Evolutionary conservation across 2,329 filamentous ascomycete genomes (phyloP), one percentile per base, ranked within the genome.

Genomic region (Cryphonectria japonica): DNA sequence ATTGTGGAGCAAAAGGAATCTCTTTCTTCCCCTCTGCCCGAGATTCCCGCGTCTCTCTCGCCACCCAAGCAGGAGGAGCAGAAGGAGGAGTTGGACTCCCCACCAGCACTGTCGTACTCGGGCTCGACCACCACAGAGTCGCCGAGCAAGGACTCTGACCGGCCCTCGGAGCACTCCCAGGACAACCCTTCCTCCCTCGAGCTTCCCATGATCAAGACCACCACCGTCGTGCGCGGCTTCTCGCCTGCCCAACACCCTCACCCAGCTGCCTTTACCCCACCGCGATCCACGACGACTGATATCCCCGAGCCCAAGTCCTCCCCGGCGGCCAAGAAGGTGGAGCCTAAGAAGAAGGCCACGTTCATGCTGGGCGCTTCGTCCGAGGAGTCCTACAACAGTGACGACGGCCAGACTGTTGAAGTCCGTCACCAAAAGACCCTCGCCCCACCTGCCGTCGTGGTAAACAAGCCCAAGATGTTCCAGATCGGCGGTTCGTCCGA

Each of bases 1-100:
- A 98, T 98, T 69, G 96, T 98, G 79, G 93, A 97, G 81, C 92
- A 96, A 81, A 94, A 93, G 82, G 90, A 90, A 80, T 87, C 87
- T 62, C 85, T 95, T 75, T 82, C 81, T 74, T 83, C 85, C 67
- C 88, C 85, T 76, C 80, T 90, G 11, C 85, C 87, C 26, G 78
- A 79, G 64, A 79, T 82, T 75, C 75, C 79, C 76, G 75, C 78
- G n/a, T 77, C 79, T 14, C 78, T 76, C 4, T 75, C 77, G 54
- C 83, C 81, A 71, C 80, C 83, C 26, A 85, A 86, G 66, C 83
- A 87, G 70, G 85, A 91, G 65, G 19, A 50, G 19, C 19, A 7
- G 3, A 50, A 63, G 32, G 74, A 79, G 62, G 77, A 79, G 2
- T 79, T 71, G 7, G 73, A 77, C 34, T 73, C 76, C 41, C 69